Conservation (phyloP, 1,284 basidiomycete species). For the Pterulicium gracile region DNA sequence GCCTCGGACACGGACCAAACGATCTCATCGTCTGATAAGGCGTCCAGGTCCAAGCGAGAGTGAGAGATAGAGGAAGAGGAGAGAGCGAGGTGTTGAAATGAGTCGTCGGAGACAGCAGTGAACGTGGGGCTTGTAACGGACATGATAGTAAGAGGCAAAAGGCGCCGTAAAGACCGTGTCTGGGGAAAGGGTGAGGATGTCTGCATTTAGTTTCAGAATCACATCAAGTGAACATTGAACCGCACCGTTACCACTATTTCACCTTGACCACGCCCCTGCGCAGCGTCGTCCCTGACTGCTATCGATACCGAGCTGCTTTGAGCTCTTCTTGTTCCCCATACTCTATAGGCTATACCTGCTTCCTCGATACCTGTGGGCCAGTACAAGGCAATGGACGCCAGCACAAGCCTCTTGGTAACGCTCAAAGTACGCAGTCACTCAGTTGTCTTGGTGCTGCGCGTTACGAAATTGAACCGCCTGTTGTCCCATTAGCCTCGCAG, state of each 20-base stretch:
- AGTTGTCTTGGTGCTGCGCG: too few relatives aligned
- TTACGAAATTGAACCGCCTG: neutral
- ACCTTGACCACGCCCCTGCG: too few relatives aligned
- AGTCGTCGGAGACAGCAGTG: constrained; percentile 1
- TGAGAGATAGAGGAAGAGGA: neutral
- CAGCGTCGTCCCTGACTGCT: too few relatives aligned
- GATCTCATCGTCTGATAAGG: constrained; percentile 41
- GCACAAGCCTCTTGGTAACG: neutral
- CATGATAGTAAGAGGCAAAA: neutral
- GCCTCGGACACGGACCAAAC: constrained; percentile 34
- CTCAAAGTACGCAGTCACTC: neutral
- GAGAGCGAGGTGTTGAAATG: neutral
- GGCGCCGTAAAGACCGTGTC: too few relatives aligned
- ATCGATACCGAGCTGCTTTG: too few relatives aligned
- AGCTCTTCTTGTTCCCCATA: too few relatives aligned
- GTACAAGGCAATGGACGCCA: constrained; percentile 1
- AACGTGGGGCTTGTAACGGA: constrained; percentile 1
- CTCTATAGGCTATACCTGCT: too few relatives aligned
- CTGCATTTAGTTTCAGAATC: too few relatives aligned
- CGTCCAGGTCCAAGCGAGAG: neutral
- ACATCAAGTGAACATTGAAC: too few relatives aligned
- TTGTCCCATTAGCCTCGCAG: constrained; percentile 16
- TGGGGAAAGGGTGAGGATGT: too few relatives aligned
- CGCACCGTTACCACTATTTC: too few relatives aligned
- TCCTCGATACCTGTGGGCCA: too few relatives aligned